phyloP scores from a whole-genome alignment of 768 basidiomycete species.

The Candolleomyces eurysporus region DNA sequence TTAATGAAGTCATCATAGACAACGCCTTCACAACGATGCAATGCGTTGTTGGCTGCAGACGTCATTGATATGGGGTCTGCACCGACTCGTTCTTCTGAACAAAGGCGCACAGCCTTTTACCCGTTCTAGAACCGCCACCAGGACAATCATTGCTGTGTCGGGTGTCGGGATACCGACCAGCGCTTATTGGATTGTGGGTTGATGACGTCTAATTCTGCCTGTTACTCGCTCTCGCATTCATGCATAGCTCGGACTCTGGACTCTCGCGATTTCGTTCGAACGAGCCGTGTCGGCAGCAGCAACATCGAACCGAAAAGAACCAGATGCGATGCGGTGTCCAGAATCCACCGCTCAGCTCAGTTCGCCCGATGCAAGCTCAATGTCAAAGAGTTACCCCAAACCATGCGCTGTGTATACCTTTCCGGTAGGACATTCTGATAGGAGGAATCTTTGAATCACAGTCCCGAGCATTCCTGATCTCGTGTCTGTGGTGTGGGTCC shows the following conservation, averaged over 20 bases:
- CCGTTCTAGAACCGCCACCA: neutral
- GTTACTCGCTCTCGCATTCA: too few species aligned
- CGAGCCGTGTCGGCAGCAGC: neutral
- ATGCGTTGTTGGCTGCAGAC: neutral
- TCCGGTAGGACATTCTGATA: too few species aligned
- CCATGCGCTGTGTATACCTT: too few species aligned
- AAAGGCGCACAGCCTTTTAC: neutral
- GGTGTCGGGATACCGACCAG: too few species aligned
- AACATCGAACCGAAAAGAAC: neutral
- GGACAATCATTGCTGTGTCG: neutral
- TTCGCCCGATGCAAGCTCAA: neutral
- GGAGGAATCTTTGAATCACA: too few species aligned
- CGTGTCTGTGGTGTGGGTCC: too few species aligned
- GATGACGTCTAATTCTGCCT: too few species aligned
- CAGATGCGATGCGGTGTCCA: neutral
- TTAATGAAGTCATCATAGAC: neutral
- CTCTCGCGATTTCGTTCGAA: neutral
- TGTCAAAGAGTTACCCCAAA: too few species aligned
- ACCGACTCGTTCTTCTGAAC: neutral
- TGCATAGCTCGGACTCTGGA: too few species aligned
- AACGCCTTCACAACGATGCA: neutral
- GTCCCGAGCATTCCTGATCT: too few species aligned
- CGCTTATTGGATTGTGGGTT: too few species aligned
- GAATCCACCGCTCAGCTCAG: neutral
- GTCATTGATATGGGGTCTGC: neutral